Conservation (phyloP, 768 basidiomycete species). For the Suillus subluteus region DNA sequence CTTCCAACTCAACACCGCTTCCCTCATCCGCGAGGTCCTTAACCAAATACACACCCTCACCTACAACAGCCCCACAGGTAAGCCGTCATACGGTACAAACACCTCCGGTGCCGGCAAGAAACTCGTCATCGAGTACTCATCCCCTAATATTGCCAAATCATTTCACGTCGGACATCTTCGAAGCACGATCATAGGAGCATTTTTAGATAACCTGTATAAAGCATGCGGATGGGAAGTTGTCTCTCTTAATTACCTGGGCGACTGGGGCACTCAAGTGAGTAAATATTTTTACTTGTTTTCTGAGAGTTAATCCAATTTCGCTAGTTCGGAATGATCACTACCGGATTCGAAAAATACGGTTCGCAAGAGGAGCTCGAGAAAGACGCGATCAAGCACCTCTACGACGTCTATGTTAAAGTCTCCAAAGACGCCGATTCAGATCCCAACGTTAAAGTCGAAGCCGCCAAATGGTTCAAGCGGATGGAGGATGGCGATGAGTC, state of each 20-base stretch:
- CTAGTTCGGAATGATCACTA: conserved; percentile 85
- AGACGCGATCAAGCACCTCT: conserved; percentile 94
- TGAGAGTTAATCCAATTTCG: conserved; percentile 4
- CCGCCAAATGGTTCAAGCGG: conserved; percentile 87
- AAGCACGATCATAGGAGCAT: conserved; percentile 97
- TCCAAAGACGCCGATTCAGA: conserved; percentile 81
- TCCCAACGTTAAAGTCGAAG: conserved; percentile 71
- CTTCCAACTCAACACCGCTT: conserved; percentile 71
- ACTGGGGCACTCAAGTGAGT: conserved; percentile 96
- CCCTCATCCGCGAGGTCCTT: conserved; percentile 68
- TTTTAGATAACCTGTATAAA: conserved; percentile 88
- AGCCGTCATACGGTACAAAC: conserved; percentile 84
- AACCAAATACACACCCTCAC: conserved; percentile 77
- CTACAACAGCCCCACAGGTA: conserved; percentile 56
- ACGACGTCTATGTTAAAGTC: conserved; percentile 93
- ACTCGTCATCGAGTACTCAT: conserved; percentile 88
- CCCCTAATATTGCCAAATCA: conserved; percentile 93
- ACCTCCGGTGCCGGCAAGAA: conserved; percentile 78
- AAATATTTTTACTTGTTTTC: no score
- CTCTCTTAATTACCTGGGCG: conserved; percentile 93
- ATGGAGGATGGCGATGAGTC: conserved; percentile 93
- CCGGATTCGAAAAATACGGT: conserved; percentile 92
- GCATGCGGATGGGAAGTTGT: conserved; percentile 93
- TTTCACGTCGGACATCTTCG: conserved; percentile 98
- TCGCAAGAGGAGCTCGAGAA: conserved; percentile 78